Evolutionary conservation across 331 rosid genomes (phyloP).

Genomic region (Rosa hybrid): DNA sequence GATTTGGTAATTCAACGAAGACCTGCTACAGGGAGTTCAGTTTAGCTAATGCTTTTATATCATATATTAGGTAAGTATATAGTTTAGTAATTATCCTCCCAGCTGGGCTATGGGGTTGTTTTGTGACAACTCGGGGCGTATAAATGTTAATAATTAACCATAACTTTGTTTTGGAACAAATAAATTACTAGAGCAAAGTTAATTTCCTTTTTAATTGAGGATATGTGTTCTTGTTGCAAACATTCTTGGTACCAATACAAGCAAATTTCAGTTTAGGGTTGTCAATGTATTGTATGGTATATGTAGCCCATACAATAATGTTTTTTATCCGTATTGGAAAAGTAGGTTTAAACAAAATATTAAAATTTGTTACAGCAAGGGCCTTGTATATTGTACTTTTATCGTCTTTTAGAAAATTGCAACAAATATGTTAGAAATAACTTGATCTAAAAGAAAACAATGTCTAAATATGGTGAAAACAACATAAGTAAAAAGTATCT

Average conservation of each 20-base stretch:
- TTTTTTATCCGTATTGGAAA: background rate
- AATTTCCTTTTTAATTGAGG: background rate
- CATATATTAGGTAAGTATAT: conserved; percentile 40
- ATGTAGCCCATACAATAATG: background rate
- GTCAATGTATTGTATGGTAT: background rate
- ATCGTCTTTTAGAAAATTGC: background rate
- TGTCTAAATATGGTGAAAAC: background rate
- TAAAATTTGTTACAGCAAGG: background rate
- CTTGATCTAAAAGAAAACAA: background rate
- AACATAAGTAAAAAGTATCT: too few species aligned
- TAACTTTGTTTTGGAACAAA: background rate
- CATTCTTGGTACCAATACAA: background rate
- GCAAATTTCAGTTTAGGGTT: background rate
- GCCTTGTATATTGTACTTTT: background rate
- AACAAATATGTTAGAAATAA: background rate
- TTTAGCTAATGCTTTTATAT: conserved; percentile 38
- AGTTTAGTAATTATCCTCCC: background rate
- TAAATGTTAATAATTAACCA: background rate
- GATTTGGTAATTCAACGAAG: conserved; percentile 80
- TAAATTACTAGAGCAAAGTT: background rate
- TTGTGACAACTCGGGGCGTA: background rate
- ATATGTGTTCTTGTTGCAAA: background rate
- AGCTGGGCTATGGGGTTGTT: background rate
- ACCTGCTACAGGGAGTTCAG: conserved; percentile 45
- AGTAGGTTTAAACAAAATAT: background rate